These are phyloP conservation scores for Taphrina communis DNA, from an alignment of 1,139 yeast genomes.

Conservation along the genomic window DNA sequence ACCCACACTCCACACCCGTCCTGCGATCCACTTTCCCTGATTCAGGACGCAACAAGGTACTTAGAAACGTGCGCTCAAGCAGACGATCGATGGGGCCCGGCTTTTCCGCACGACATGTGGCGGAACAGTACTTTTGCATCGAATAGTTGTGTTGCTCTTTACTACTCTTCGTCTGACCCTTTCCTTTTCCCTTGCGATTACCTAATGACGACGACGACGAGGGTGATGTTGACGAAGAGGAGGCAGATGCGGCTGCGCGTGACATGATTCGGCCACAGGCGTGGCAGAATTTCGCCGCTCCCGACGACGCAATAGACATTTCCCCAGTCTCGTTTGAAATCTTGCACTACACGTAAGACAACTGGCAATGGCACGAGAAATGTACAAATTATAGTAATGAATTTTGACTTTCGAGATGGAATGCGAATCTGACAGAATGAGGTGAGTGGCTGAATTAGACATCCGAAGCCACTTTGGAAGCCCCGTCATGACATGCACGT, in stretches of 20 bases:
- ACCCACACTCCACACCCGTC: slow-evolving; percentile 21
- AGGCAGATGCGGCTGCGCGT: neutral
- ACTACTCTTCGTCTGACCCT: too few relatives aligned
- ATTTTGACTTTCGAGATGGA: too few relatives aligned
- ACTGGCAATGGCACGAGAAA: too few relatives aligned
- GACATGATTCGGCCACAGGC: slow-evolving; percentile 35
- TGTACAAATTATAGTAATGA: too few relatives aligned
- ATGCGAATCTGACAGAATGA: neutral
- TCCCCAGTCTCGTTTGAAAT: neutral
- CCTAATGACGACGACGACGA: too few relatives aligned
- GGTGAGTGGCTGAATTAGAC: slow-evolving; percentile 6
- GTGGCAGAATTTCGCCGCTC: slow-evolving; percentile 21
- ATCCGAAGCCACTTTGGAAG: slow-evolving; percentile 6
- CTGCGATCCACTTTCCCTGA: neutral
- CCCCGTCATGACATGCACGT: too few relatives aligned
- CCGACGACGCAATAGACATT: neutral
- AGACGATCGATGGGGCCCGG: slow-evolving; percentile 18
- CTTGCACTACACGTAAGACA: neutral
- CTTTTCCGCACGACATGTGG: slow-evolving; percentile 23
- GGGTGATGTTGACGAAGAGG: too few relatives aligned
- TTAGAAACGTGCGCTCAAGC: slow-evolving; percentile 18
- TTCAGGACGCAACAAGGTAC: neutral
- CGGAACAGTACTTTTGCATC: slow-evolving; percentile 35
- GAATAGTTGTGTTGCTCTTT: neutral
- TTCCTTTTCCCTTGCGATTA: too few relatives aligned